Evolutionary conservation across 2,329 filamentous ascomycete genomes (phyloP), one percentile per base, ranked within the genome.

Genomic region (Colletotrichum caudatum): DNA sequence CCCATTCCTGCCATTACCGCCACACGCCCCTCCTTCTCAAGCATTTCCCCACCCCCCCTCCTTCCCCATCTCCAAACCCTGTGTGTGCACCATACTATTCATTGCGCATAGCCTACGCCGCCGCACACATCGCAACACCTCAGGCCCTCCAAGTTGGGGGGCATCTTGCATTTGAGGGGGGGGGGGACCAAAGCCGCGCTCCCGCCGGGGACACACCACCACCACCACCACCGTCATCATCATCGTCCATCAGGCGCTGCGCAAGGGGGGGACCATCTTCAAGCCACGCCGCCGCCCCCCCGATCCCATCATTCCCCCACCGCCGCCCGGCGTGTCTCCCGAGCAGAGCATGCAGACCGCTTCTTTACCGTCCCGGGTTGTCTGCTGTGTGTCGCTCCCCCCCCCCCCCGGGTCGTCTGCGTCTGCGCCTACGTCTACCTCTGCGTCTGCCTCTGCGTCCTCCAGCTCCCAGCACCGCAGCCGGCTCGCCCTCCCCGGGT

Each of bases 311-410:
- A 69, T 60, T 29, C 18, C 44, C 60, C 37, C 35, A 58, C 64
- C 35, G n/a, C 48, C 59, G 33, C 41, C 54, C 59, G 33, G 51
- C 54, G 33, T 51, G 18, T 64, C 20, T n/a, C n/a, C 48, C 56
- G 61, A 48, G 46, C 16, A 20, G 61, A 48, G 46, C 16, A 20
- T 48, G 56, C 63, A 70, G 67, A 70, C 67, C 67, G 67, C 67
- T 66, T 70, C 67, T 70, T 66, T 66, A 60, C 39, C 39, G 54
- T 62, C 67, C 60, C 35, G 41, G 1, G 20, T n/a, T n/a, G 46
- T 18, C 11, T 29, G 46, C n/a, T 53, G 12, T 8, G 37, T 48
- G 56, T 20, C 39, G 12, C 12, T 14, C 14, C 39, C 14, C 18
- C 41, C 16, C 41, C 48, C 3, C 16, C 18, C 54, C 35, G n/a